Conservation (phyloP, 2,329 filamentous ascomycete genomes). For the Clonostachys chloroleuca region DNA sequence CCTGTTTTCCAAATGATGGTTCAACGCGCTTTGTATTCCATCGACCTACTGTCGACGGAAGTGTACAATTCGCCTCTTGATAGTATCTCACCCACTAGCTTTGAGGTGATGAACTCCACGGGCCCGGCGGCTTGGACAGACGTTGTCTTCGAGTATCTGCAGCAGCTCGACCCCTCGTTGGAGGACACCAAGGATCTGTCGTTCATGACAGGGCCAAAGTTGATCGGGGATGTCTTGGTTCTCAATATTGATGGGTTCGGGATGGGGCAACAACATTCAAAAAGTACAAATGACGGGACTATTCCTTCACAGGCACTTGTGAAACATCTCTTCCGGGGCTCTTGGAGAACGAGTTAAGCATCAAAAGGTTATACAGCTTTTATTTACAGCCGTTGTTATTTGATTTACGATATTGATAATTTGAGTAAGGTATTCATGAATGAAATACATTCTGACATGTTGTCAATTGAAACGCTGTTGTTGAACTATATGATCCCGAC, state of each 20-base stretch:
- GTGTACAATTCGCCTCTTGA: not conserved
- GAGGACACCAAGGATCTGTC: slow-evolving; percentile 3
- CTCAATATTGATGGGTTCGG: slow-evolving; percentile 16
- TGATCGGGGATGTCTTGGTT: slow-evolving; percentile 11
- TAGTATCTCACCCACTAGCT: slow-evolving; percentile 11
- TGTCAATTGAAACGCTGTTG: no score
- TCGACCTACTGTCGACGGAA: slow-evolving; percentile 7
- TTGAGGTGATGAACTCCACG: slow-evolving; percentile 22
- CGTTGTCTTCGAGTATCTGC: slow-evolving; percentile 18
- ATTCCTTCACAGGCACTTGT: slow-evolving; percentile 12
- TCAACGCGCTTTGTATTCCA: slow-evolving; percentile 10
- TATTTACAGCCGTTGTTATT: no score
- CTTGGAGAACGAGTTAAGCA: not conserved
- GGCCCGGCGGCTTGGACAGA: slow-evolving; percentile 24
- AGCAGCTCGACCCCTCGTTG: slow-evolving; percentile 9
- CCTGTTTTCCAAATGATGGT: slow-evolving; percentile 18
- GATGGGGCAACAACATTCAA: slow-evolving; percentile 16
- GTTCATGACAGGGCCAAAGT: slow-evolving; percentile 5
- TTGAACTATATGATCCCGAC: no score
- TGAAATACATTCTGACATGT: no score
- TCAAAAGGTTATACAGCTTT: no score
- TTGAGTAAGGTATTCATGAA: no score
- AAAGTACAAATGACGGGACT: slow-evolving; percentile 14
- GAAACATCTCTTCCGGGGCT: slow-evolving; percentile 11
- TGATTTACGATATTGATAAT: no score